Evolutionary conservation across 2,329 filamentous ascomycete species (phyloP), one percentile per base, ranked within the genome.

Genomic region (Lecanicillium sp.): DNA sequence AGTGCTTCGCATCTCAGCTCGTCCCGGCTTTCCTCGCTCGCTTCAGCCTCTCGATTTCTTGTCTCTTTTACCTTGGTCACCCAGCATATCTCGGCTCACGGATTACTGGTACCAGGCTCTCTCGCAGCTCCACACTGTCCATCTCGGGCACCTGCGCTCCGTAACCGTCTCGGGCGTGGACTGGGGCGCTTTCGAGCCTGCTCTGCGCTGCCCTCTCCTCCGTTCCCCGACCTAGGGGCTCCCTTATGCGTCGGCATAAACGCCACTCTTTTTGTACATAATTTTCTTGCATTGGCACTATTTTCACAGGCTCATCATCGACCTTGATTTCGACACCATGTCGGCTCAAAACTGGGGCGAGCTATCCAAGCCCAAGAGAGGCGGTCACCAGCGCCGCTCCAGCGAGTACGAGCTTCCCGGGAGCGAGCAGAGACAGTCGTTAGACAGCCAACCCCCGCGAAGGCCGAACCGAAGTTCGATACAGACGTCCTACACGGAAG

Each of bases 401-500:
- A 46, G 30, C 39, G 50, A 52, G 24, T 58, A 57, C 53, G 58
- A 63, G 53, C 56, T 61, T 53, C 52, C 57, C 48, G 47, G 54
- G 47, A 58, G 56, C 55, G 62, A 63, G 55, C 60, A 58, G 49
- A 59, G 60, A 56, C 58, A 60, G 40, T 62, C 62, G 24, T 44
- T 61, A 50, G 63, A 65, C 50, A 54, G 65, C 52, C 67, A 68
- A 56, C 65, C 64, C 51, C 68, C 67, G 51, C 64, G 67, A 55
- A 72, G 67, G 58, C 64, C 72, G 52, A 74, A 78, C 56, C 72
- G 77, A 52, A 65, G 63, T 51, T 83, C 79, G 19, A 64, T 69
- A 50, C 79, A 81, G 66, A 81, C 78, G 48, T 67, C 71, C 58
- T 68, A 64, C 58, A 77, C 75, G 51, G 75, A 79, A 53, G 70